These are phyloP conservation scores for Volvariella surrecta DNA, from an alignment of 1,284 basidiomycete genomes.

Conservation along the genomic window DNA sequence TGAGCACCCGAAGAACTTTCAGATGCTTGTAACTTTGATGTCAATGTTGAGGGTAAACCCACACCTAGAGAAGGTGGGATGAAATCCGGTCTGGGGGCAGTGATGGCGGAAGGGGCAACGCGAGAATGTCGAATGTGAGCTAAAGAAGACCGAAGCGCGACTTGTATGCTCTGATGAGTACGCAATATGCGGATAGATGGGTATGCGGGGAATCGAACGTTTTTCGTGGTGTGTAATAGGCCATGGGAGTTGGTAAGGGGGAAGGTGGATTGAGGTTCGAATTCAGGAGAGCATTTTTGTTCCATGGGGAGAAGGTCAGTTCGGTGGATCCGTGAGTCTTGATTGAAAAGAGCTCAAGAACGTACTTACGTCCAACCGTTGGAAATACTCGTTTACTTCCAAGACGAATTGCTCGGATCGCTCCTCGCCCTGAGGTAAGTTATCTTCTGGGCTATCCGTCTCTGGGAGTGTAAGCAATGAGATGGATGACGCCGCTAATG, in stretches of 20 bases:
- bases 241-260: too few relatives aligned
- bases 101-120: conserved; percentile 74
- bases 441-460: conserved; percentile 56
- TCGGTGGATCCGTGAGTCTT: background rate
- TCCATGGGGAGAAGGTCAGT: background rate
- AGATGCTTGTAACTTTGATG: background rate
- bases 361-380: conserved; percentile 62
- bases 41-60: conserved; percentile 41
- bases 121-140: conserved; percentile 76
- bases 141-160: conserved; percentile 64
- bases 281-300: background rate
- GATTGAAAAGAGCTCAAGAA: background rate
- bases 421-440: conserved; percentile 69
- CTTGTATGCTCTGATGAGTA: conserved; percentile 52
- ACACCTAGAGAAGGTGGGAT: conserved; percentile 69
- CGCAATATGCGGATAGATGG: conserved; percentile 7
- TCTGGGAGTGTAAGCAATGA: conserved; percentile 71
- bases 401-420: conserved; percentile 76
- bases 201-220: background rate
- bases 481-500: conserved; percentile 67
- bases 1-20: background rate
- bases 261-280: too few relatives aligned
- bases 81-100: conserved; percentile 62
- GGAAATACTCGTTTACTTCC: conserved; percentile 77
- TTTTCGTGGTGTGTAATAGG: background rate